Conservation (phyloP, 1,284 basidiomycete genomes). For the Schizophyllum commune region DNA sequence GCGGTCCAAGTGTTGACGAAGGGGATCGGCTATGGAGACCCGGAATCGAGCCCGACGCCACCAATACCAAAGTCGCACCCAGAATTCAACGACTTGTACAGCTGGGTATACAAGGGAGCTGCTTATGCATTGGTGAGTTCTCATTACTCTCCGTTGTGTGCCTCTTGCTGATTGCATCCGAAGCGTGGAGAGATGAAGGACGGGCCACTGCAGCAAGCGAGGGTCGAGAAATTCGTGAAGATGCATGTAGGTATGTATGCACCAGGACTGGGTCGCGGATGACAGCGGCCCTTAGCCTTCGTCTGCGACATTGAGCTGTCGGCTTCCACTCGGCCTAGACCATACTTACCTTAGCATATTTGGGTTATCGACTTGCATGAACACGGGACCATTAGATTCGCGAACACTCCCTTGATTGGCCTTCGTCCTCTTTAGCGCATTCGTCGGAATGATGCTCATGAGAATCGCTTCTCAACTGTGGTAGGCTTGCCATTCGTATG, state of each 20-base stretch:
- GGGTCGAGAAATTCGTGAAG: constrained; percentile 12
- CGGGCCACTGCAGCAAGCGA: constrained; percentile 10
- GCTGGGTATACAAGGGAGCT: constrained; percentile 10
- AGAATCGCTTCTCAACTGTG: too few relatives aligned
- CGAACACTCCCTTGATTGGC: too few relatives aligned
- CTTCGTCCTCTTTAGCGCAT: too few relatives aligned
- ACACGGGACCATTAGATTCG: too few relatives aligned
- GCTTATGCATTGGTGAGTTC: constrained; percentile 9
- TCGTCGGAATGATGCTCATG: too few relatives aligned
- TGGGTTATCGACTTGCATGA: too few relatives aligned
- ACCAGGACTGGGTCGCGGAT: neutral
- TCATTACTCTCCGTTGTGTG: neutral
- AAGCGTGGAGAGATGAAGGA: constrained; percentile 13
- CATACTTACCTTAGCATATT: too few relatives aligned
- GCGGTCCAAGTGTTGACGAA: constrained; percentile 4
- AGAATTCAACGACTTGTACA: constrained; percentile 13
- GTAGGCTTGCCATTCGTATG: too few relatives aligned
- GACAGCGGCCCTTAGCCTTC: neutral
- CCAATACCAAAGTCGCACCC: constrained; percentile 12
- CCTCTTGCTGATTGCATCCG: neutral
- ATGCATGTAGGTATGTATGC: constrained; percentile 12
- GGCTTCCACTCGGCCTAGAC: too few relatives aligned
- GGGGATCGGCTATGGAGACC: neutral
- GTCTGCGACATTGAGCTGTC: neutral
- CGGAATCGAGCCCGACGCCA: neutral